Evolutionary conservation across 768 basidiomycete species (phyloP).

Genomic region (Kwoniella newhampshirensis): DNA sequence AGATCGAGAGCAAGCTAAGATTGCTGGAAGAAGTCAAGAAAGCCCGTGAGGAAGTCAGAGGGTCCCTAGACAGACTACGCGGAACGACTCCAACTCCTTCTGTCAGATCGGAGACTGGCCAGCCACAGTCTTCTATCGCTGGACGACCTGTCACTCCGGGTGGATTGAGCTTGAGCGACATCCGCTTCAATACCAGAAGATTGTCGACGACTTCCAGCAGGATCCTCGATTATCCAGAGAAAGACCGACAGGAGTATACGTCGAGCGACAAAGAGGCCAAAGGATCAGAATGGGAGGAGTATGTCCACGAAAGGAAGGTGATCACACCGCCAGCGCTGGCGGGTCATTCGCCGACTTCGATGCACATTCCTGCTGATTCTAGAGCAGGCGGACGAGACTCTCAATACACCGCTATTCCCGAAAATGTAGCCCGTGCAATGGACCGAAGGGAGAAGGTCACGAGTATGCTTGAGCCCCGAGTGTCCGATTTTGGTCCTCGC

Average conservation of each 20-base stretch:
- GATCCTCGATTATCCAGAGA: constrained; percentile 6
- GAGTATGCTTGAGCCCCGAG: constrained; percentile 61
- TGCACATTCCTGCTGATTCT: constrained; percentile 55
- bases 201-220: constrained; percentile 30
- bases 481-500: constrained; percentile 23
- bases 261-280: constrained; percentile 2
- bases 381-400: constrained; percentile 39
- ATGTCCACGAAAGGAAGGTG: constrained; percentile 79
- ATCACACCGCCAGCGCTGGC: constrained; percentile 65
- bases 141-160: constrained; percentile 62
- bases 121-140: constrained; percentile 58
- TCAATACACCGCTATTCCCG: constrained; percentile 16
- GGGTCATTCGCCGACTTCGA: neutral
- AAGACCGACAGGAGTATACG: neutral
- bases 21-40: constrained; percentile 51
- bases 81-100: constrained; percentile 8
- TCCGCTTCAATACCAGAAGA: constrained; percentile 22
- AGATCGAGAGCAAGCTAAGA: constrained; percentile 41
- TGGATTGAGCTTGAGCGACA: neutral
- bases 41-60: constrained; percentile 36
- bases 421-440: constrained; percentile 51
- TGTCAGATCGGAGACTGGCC: neutral
- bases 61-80: constrained; percentile 39
- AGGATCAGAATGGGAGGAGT: constrained; percentile 71
- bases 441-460: constrained; percentile 69